Conservation (phyloP, 179 eudicot species). For the Heliamphora ciliata region DNA sequence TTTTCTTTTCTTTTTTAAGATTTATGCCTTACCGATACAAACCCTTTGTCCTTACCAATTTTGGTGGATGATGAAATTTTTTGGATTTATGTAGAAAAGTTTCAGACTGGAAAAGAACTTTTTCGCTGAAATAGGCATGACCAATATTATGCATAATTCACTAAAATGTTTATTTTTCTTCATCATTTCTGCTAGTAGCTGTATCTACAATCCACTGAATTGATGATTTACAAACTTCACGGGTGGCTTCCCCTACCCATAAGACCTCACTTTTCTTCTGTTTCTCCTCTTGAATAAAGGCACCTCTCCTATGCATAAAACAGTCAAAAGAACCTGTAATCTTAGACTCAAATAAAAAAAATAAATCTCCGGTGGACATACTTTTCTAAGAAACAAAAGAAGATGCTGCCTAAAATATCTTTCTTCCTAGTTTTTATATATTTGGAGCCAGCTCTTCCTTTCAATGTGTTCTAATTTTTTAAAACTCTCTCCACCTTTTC, state of each 20-base stretch:
- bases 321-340: too few relatives aligned
- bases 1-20: not conserved
- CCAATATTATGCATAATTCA: not conserved
- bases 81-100: not conserved
- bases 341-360: too few relatives aligned
- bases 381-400: not conserved
- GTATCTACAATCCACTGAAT: not conserved
- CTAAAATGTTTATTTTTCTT: not conserved
- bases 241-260: not conserved
- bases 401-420: not conserved
- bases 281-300: not conserved
- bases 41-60: not conserved
- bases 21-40: not conserved
- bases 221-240: not conserved
- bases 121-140: conserved; percentile 2
- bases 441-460: too few relatives aligned
- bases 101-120: not conserved
- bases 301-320: not conserved
- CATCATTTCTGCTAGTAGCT: not conserved
- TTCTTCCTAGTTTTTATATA: not conserved
- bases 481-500: too few relatives aligned
- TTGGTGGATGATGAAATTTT: not conserved
- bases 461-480: too few relatives aligned
- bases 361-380: not conserved
- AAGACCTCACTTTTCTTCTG: not conserved